Evolutionary conservation across 805 yeast genomes (phyloP).

Genomic region (Barnettozyma vustinii): DNA sequence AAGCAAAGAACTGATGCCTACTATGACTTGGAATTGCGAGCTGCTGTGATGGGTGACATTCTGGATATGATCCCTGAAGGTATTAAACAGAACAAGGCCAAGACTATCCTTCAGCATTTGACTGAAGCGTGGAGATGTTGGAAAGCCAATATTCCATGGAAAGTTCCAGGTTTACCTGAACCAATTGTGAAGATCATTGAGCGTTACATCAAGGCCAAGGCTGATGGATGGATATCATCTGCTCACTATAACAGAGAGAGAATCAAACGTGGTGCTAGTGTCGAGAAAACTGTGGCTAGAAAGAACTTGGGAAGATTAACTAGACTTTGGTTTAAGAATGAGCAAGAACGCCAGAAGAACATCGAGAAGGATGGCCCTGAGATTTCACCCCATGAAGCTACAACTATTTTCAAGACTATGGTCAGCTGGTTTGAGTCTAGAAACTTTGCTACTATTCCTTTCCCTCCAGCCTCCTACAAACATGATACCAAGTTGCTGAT

Average conservation of each 20-base stretch:
- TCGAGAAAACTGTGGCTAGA: constrained; percentile 90
- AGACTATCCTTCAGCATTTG: constrained; percentile 84
- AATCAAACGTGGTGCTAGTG: constrained; percentile 82
- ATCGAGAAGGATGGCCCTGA: constrained; percentile 85
- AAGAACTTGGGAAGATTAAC: constrained; percentile 91
- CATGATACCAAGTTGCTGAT: constrained; percentile 90
- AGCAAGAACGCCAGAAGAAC: constrained; percentile 80
- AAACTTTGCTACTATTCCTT: constrained; percentile 81
- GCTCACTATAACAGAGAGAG: constrained; percentile 92
- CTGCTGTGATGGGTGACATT: constrained; percentile 93
- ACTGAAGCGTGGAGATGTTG: constrained; percentile 99
- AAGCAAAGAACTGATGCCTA: constrained; percentile 94
- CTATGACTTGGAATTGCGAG: constrained; percentile 87
- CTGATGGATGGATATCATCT: constrained; percentile 93
- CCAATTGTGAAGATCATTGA: constrained; percentile 84
- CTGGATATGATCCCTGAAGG: constrained; percentile 97
- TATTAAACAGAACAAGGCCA: constrained; percentile 78
- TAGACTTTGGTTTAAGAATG: constrained; percentile 86
- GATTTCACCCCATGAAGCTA: constrained; percentile 82
- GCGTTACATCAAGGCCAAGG: constrained; percentile 88
- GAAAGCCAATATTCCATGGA: constrained; percentile 99
- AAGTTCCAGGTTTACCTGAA: constrained; percentile 91
- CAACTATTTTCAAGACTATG: constrained; percentile 77
- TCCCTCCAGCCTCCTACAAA: constrained; percentile 87
- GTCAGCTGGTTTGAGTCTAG: constrained; percentile 88